phyloP scores from a whole-genome alignment of 148 eudicot genomes.

The Rhododendron vialii region DNA sequence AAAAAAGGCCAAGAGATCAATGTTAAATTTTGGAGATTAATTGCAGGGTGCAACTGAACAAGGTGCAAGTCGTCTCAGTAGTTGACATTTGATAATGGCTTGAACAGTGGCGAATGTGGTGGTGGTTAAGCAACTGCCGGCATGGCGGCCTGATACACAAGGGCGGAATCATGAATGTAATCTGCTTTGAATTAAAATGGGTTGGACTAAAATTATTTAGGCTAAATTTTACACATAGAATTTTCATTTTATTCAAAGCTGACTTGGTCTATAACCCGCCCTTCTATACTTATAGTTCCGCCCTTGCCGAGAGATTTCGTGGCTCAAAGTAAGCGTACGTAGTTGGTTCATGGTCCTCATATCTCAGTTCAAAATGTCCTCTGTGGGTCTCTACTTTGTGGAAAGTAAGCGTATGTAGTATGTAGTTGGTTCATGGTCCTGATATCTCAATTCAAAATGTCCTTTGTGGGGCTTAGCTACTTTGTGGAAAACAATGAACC shows the following conservation, averaged over 20 bases:
- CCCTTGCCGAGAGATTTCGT: neutral
- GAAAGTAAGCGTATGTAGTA: neutral
- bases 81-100: neutral
- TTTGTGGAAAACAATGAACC: neutral
- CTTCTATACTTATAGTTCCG: no score
- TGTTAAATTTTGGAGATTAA: neutral
- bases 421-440: neutral
- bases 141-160: neutral
- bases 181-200: no score
- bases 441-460: neutral
- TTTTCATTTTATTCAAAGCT: no score
- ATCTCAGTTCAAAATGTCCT: neutral
- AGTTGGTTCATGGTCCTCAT: neutral
- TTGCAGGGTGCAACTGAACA: neutral
- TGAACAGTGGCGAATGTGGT: neutral
- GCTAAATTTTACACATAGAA: no score
- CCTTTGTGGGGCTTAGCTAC: neutral
- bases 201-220: no score
- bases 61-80: neutral
- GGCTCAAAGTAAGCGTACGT: neutral
- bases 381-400: neutral
- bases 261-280: no score
- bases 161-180: no score
- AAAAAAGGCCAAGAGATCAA: neutral
- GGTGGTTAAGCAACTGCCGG: neutral